phyloP scores from a whole-genome alignment of 352 stramenopile species.

The Globisporangium viniferum region DNA sequence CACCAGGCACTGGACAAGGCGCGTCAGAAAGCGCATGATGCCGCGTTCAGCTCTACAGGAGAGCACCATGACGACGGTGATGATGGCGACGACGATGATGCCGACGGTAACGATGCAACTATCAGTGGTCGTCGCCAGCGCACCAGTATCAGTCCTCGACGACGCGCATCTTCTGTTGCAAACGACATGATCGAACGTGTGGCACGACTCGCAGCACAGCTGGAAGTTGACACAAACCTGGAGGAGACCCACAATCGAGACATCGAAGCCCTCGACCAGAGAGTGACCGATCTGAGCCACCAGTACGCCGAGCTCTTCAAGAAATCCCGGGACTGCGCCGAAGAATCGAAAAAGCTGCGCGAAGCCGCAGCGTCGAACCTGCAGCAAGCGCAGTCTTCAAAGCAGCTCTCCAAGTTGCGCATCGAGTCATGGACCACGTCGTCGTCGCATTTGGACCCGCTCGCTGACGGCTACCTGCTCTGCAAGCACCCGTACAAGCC shows the following conservation, averaged over 20 bases:
- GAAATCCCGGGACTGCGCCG: conserved; percentile 24
- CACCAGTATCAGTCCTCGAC: conserved; percentile 1
- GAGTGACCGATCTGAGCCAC: conserved; percentile 18
- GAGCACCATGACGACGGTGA: background rate
- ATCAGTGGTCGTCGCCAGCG: background rate
- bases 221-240: conserved; percentile 44
- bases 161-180: background rate
- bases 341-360: conserved; percentile 40
- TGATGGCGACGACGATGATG: conserved; percentile 10
- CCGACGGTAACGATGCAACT: conserved; percentile 12
- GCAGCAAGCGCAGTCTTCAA: conserved; percentile 54
- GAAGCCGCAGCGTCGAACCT: conserved; percentile 43
- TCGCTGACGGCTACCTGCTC: conserved; percentile 70
- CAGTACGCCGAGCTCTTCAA: conserved; percentile 30
- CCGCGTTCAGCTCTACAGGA: conserved; percentile 8
- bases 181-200: conserved; percentile 22
- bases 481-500: conserved; percentile 60
- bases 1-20: conserved; percentile 26
- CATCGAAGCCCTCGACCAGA: conserved; percentile 25
- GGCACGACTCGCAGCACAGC: conserved; percentile 47
- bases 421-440: conserved; percentile 59
- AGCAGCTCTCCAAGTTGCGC: conserved; percentile 43
- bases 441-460: conserved; percentile 59
- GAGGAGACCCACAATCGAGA: conserved; percentile 43
- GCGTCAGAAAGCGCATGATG: conserved; percentile 36